phyloP scores from a whole-genome alignment of 2,329 filamentous ascomycete species.

The Mollisiaceae sp. region DNA sequence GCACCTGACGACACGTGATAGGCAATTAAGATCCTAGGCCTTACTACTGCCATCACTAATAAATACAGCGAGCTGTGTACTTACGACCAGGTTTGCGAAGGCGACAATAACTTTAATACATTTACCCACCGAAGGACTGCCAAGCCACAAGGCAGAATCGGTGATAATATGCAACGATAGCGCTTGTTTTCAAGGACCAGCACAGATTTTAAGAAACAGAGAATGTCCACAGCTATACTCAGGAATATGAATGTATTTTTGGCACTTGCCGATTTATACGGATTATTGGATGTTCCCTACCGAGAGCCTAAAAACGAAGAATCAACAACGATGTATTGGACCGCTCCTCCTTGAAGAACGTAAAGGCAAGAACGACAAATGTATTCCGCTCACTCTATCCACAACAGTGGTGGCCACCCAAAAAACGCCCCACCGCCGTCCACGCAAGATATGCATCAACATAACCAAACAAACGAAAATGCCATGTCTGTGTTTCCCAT shows the following conservation, averaged over 20 bases:
- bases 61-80: neutral
- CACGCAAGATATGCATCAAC: constrained; percentile 5
- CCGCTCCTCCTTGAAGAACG: neutral
- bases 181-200: neutral
- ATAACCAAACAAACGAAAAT: constrained; percentile 5
- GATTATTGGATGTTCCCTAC: neutral
- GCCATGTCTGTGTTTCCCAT: neutral
- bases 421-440: neutral
- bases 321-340: neutral
- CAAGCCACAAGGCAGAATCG: neutral
- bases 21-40: neutral
- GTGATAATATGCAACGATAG: no score
- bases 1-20: neutral
- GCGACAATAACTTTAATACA: neutral
- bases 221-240: neutral
- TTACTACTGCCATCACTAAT: neutral
- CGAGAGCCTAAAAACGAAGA: neutral
- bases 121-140: neutral
- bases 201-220: neutral
- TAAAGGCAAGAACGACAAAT: neutral
- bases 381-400: constrained; percentile 9
- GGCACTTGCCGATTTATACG: neutral
- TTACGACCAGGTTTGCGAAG: neutral
- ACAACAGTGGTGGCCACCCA: constrained; percentile 1
- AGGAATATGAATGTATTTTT: neutral